These are phyloP conservation scores for Datisca glomerata DNA, from an alignment of 306 rosid genomes.

Conservation along the genomic window DNA sequence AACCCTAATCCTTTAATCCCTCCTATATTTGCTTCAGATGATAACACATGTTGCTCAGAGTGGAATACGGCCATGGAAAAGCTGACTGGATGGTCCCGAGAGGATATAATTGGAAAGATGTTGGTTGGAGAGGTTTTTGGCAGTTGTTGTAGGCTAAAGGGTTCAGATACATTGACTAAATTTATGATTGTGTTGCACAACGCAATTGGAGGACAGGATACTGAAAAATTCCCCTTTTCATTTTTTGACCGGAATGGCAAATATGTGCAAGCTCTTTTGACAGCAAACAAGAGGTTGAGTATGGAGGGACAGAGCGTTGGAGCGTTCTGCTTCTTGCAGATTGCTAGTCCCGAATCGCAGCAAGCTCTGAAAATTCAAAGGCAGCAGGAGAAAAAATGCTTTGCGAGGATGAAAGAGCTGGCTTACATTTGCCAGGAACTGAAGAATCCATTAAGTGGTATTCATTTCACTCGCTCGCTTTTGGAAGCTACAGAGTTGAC, in stretches of 20 bases:
- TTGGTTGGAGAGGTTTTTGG: conserved; percentile 95
- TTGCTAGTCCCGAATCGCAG: conserved; percentile 77
- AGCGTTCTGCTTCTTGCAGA: conserved; percentile 94
- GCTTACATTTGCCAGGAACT: conserved; percentile 92
- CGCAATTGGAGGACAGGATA: conserved; percentile 77
- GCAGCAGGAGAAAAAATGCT: conserved; percentile 66
- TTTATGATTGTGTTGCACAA: conserved; percentile 94
- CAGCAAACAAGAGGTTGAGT: conserved; percentile 84
- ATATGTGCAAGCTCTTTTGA: conserved; percentile 70
- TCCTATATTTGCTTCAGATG: conserved; percentile 96
- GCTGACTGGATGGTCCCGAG: conserved; percentile 80
- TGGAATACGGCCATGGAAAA: conserved; percentile 98
- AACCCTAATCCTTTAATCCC: conserved; percentile 94
- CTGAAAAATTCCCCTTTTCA: conserved; percentile 67
- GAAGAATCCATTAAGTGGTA: conserved; percentile 83
- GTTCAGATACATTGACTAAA: conserved; percentile 75
- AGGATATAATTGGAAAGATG: conserved; percentile 71
- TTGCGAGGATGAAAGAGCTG: conserved; percentile 83
- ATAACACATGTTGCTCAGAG: conserved; percentile 89
- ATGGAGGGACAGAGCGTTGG: conserved; percentile 73
- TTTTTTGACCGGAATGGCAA: conserved; percentile 65
- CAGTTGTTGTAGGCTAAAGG: conserved; percentile 76
- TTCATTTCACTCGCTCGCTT: conserved; percentile 86
- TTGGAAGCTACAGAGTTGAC: conserved; percentile 79
- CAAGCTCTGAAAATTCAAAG: conserved; percentile 67